phyloP scores from a whole-genome alignment of 208 protist species.

The Trypanosoma brucei region DNA sequence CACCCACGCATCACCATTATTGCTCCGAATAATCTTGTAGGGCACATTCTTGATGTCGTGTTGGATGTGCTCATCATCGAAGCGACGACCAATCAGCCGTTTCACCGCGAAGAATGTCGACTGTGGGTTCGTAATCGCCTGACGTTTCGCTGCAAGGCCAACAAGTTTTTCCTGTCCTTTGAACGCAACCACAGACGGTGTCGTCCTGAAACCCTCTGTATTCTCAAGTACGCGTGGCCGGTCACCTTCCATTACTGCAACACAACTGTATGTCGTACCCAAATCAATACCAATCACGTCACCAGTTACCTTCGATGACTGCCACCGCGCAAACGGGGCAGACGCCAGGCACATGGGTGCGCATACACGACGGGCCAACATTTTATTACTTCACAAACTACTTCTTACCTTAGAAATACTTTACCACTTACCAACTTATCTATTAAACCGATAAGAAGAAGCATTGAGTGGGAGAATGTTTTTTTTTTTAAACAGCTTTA shows the following conservation, averaged over 20 bases:
- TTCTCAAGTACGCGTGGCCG: conserved; percentile 4
- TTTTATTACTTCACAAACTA: not conserved
- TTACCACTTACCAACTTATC: conserved; percentile 2
- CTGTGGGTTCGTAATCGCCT: conserved; percentile 7
- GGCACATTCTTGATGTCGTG: conserved; percentile 80
- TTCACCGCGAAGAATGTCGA: conserved; percentile 89
- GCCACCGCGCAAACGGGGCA: conserved; percentile 34
- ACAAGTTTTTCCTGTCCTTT: conserved; percentile 7
- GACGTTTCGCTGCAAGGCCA: conserved; percentile 4
- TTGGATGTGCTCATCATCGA: conserved; percentile 42
- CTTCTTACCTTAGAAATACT: conserved; percentile 2
- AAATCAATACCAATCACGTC: conserved; percentile 7
- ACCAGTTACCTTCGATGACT: conserved; percentile 67
- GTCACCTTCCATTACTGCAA: conserved; percentile 7
- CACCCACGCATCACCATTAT: conserved; percentile 7
- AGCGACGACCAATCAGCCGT: conserved; percentile 63
- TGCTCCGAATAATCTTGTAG: conserved; percentile 91
- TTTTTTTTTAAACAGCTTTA: too few relatives aligned
- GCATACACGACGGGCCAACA: conserved; percentile 62
- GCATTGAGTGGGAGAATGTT: not conserved
- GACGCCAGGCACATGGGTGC: conserved; percentile 22
- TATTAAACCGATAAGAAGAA: not conserved
- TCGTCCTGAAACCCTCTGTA: conserved; percentile 1
- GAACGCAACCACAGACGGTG: conserved; percentile 4
- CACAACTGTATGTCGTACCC: conserved; percentile 6